These are phyloP conservation scores for Astrephomene gubernaculifera DNA, from an alignment of 139 green algal species.

Conservation along the genomic window DNA sequence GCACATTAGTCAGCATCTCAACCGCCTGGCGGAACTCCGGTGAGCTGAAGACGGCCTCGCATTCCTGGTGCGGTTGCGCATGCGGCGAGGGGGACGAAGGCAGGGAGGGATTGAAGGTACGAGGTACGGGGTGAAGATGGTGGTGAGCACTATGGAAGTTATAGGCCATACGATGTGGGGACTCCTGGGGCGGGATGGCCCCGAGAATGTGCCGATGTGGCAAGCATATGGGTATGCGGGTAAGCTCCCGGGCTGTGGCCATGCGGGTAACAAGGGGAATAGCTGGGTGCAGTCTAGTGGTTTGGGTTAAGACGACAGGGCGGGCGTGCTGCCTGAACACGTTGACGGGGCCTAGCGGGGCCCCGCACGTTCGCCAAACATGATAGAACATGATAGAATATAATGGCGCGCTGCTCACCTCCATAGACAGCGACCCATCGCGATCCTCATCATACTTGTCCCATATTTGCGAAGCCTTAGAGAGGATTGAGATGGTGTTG, in stretches of 20 bases:
- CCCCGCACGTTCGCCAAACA: not conserved
- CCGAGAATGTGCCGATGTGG: too few relatives aligned
- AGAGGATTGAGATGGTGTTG: not conserved
- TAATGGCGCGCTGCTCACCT: not conserved
- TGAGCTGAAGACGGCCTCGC: slow-evolving; percentile 19
- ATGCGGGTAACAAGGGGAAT: not conserved
- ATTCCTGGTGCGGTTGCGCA: not conserved
- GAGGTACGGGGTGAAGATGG: not conserved
- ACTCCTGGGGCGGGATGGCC: too few relatives aligned
- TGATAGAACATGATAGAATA: too few relatives aligned
- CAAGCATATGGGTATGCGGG: not conserved
- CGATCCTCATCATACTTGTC: slow-evolving; percentile 43
- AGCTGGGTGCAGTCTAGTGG: not conserved
- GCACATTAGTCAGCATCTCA: slow-evolving; percentile 40
- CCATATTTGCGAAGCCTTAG: slow-evolving; percentile 12
- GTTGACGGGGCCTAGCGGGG: not conserved
- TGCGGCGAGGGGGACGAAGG: too few relatives aligned
- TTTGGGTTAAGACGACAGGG: not conserved
- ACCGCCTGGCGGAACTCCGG: slow-evolving; percentile 21
- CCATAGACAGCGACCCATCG: slow-evolving; percentile 15
- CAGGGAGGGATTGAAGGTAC: not conserved
- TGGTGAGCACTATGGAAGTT: not conserved
- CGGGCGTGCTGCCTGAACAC: not conserved
- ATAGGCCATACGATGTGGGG: not conserved
- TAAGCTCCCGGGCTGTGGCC: not conserved